phyloP scores from a whole-genome alignment of 2,329 filamentous ascomycete genomes.

The Phialocephala subalpina region DNA sequence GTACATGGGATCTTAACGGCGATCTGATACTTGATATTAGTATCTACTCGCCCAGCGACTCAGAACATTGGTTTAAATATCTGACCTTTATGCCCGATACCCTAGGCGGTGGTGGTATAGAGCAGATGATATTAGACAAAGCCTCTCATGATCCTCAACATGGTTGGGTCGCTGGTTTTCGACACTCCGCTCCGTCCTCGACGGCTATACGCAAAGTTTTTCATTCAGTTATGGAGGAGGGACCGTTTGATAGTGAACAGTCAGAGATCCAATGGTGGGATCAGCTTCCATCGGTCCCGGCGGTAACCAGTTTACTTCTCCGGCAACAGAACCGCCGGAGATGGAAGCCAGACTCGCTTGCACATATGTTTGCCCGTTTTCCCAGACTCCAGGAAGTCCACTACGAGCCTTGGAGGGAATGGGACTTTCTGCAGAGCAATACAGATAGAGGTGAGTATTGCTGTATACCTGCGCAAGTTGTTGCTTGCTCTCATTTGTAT shows the following conservation, averaged over 20 bases:
- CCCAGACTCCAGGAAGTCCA: conserved; percentile 48
- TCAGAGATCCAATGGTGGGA: conserved; percentile 45
- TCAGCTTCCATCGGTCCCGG: conserved; percentile 45
- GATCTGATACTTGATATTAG: conserved; percentile 49
- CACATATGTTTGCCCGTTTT: conserved; percentile 46
- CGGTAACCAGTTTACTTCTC: conserved; percentile 45
- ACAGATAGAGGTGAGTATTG: conserved; percentile 45
- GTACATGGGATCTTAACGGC: conserved; percentile 44
- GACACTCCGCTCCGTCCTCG: conserved; percentile 29
- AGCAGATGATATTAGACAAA: conserved; percentile 33
- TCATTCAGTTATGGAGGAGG: conserved; percentile 43
- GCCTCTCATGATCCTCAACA: conserved; percentile 39
- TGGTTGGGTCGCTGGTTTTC: conserved; percentile 43
- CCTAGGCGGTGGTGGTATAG: conserved; percentile 19
- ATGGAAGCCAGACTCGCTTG: conserved; percentile 45
- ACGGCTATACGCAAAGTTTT: conserved; percentile 37
- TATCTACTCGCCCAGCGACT: conserved; percentile 48
- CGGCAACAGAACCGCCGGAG: conserved; percentile 49
- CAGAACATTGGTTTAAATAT: conserved; percentile 48
- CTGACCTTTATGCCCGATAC: conserved; percentile 33
- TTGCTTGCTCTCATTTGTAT: conserved; percentile 31
- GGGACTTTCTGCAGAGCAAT: conserved; percentile 25
- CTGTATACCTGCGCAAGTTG: conserved; percentile 36
- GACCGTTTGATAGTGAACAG: conserved; percentile 40
- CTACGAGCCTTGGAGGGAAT: conserved; percentile 51